Evolutionary conservation across 1,139 yeast species (phyloP), one percentile per base, ranked within the genome.

Genomic region (Barnettozyma hawaiiensis): DNA sequence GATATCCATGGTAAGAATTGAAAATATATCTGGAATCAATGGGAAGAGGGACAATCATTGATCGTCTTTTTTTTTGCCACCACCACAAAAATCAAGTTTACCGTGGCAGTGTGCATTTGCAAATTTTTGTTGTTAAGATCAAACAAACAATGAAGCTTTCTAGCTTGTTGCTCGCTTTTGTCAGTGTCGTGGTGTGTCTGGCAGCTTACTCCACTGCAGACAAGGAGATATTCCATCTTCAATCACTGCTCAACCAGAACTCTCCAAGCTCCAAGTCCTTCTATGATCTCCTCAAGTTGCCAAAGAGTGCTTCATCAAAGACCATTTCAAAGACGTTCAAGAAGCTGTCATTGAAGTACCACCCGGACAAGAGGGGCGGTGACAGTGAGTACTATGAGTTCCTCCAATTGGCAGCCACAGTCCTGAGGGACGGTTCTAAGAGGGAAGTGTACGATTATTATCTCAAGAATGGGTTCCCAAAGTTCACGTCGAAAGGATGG

Each of bases 391-490:
- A 51, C 14, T 54, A 45, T 31, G 55, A 54, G 39, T 43, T 45
- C 10, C 36, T 54, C 16, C 52, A 52, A 24, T 31, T 52, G 23
- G 38, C 52, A 29, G 43, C 52, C 18, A 46, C 46, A 42, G 44
- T 52, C 26, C 39, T 54, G 26, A 54, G 69, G 46, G 65, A 72
- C 47, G 55, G 72, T 44, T 65, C 77, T 61, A 48, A 49, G 41
- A 54, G 69, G 66, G 51, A 71, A 84, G 71, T 92, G 15, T 92
- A 92, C 61, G 97, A 92, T 61, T 90, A 81, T 62, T 92, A 86
- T 64, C 68, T 85, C 45, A 70, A 75, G 31, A 76, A 81, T 52
- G 99, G 98, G 4, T 92, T 92, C 64, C 99, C 98, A 5, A 72
- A 73, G 46, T 86, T 85, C 77, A 76, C 75, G 0, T 65, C 75